phyloP scores from a whole-genome alignment of 495 filamentous ascomycete genomes.

The Umbilicaria muhlenbergii region DNA sequence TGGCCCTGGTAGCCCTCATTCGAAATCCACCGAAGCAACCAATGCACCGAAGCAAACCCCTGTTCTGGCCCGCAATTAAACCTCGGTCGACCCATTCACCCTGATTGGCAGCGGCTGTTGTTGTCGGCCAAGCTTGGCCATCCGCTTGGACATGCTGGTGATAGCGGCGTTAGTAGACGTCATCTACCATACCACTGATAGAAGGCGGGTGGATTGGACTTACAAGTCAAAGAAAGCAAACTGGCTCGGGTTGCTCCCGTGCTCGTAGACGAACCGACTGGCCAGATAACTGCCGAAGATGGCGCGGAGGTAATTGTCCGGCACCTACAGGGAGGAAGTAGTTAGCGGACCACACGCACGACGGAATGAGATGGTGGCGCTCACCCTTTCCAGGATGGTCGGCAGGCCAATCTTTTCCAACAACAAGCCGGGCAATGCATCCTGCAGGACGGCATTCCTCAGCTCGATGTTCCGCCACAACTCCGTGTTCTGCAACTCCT shows the following conservation, averaged over 20 bases:
- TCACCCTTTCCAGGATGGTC: slow-evolving; percentile 62
- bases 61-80: too few relatives aligned
- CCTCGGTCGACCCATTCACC: too few relatives aligned
- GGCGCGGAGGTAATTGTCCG: slow-evolving; percentile 78
- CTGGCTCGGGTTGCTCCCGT: slow-evolving; percentile 81
- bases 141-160: slow-evolving; percentile 39
- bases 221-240: slow-evolving; percentile 99
- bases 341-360: slow-evolving; percentile 13
- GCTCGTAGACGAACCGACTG: slow-evolving; percentile 88
- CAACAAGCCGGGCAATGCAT: slow-evolving; percentile 75
- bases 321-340: slow-evolving; percentile 37
- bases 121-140: slow-evolving; percentile 12
- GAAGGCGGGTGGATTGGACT: slow-evolving; percentile 21
- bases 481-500: slow-evolving; percentile 84
- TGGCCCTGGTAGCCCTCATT: too few relatives aligned
- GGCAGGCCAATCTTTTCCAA: slow-evolving; percentile 82
- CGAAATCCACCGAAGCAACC: too few relatives aligned
- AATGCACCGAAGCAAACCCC: too few relatives aligned
- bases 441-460: slow-evolving; percentile 58
- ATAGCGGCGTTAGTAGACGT: slow-evolving; percentile 10
- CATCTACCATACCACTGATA: background rate
- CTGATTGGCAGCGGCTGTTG: background rate
- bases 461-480: slow-evolving; percentile 77
- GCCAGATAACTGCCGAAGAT: slow-evolving; percentile 95
- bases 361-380: slow-evolving; percentile 11